Base-by-base conservation (phyloP, 2,329 filamentous ascomycete genomes). In the Macroventuria anomochaeta region DNA sequence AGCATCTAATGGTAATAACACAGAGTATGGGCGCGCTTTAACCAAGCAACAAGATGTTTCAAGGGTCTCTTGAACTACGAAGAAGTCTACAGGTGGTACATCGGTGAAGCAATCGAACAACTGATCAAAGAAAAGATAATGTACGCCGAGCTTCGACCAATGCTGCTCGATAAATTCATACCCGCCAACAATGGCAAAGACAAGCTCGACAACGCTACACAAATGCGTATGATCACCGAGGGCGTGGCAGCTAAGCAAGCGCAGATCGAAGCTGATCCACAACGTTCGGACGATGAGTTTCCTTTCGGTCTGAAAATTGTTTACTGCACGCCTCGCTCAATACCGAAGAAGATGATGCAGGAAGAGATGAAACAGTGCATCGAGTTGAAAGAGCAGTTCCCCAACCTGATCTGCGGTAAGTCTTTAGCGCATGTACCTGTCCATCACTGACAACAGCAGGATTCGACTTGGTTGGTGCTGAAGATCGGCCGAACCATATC, bases 21-120 rank as follows among this genome's bases (percentile, higher is more conserved):
- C 28, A 81, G 81, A 3, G 77, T 80, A 5, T 83, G 81, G 81
- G 80, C 81, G 5, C 77, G 77, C n/a, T 92, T 91, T 71, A 89
- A 89, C 59, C 81, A 82, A 41, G 81, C 86, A 3, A 90, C 88
- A 3, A 81, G 86, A 42, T 87, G 88, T 76, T 89, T 90, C 81
- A 90, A 90, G 66, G 88, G 88, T 0, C 76, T 90, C 0, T 82
- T 89, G 63, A 88, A 87, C 67, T 89, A 89, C 61, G 81, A 85
- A 65, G 79, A 77, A 3, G 85, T 86, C 3, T 89, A 86, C 65
- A 76, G 77, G 39, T 77, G 74, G 68, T 90, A 90, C 62, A 88
- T 86, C 2, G 75, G 77, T 8, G 69, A 76, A 3, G 85, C 84
- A 17, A 82, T 89, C 10, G 76, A 85, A 52, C 82, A 85, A 55